A percentile compares a stretch with the other conserved stretches of the same genome.
Conservation (phyloP, 192 early-diverging fungal species). For the Endogone sp. region DNA sequence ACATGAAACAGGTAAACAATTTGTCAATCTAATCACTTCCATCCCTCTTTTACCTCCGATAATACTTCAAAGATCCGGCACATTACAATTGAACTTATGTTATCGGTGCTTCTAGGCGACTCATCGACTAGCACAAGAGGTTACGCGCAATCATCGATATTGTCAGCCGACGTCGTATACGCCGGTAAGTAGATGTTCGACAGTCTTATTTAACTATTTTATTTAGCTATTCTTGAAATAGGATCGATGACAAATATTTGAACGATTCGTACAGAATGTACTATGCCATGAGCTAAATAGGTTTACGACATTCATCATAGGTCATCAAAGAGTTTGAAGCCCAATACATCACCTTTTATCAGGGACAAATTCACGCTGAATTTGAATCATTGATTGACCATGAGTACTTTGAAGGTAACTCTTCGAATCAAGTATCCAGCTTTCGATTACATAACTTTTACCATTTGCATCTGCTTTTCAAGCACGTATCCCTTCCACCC, state of each 20-base stretch:
- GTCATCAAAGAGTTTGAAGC: conserved; percentile 67
- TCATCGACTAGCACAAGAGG: conserved; percentile 61
- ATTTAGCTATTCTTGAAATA: too few species aligned
- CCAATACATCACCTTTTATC: conserved; percentile 70
- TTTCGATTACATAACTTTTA: too few species aligned
- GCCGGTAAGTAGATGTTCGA: conserved; percentile 34
- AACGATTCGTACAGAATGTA: not conserved
- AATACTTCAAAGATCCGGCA: too few species aligned
- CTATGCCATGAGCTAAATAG: not conserved
- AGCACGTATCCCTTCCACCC: not conserved
- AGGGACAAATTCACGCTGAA: conserved; percentile 56
- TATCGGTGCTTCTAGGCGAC: conserved; percentile 41
- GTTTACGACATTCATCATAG: too few species aligned
- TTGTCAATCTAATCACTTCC: not conserved
- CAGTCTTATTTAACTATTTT: not conserved
- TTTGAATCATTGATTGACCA: conserved; percentile 66
- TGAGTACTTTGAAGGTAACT: conserved; percentile 54
- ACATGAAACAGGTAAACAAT: conserved; percentile 58
- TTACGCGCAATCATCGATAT: conserved; percentile 50
- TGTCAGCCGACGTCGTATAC: conserved; percentile 64
- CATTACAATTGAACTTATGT: too few species aligned
- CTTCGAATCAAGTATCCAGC: too few species aligned
- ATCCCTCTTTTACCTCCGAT: too few species aligned
- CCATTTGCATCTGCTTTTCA: too few species aligned
- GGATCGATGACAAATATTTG: too few species aligned